phyloP scores from a whole-genome alignment of 768 basidiomycete genomes.

The Cubamyces sp. region DNA sequence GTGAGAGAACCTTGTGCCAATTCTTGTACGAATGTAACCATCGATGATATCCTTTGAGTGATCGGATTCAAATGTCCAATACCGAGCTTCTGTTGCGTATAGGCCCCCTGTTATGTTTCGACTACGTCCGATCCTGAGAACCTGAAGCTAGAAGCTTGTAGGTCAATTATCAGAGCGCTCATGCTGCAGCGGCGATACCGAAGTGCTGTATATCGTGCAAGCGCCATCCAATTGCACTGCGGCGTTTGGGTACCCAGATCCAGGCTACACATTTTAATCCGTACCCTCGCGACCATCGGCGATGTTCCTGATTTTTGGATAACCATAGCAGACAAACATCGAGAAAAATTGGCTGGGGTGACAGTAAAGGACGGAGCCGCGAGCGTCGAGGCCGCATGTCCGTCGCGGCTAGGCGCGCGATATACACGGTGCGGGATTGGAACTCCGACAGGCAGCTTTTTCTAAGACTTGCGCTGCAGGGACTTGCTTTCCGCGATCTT shows the following conservation, averaged over 20 bases:
- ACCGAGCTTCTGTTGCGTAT: too few relatives aligned
- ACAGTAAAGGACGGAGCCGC: neutral
- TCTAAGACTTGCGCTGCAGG: constrained; percentile 2
- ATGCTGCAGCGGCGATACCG: too few relatives aligned
- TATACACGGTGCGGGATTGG: constrained; percentile 15
- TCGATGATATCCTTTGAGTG: neutral
- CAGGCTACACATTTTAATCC: too few relatives aligned
- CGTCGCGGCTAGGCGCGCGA: constrained; percentile 14
- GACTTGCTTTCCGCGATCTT: constrained; percentile 16
- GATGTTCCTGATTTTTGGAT: too few relatives aligned
- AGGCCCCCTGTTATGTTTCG: too few relatives aligned
- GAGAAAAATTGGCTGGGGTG: neutral
- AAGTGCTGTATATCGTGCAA: too few relatives aligned
- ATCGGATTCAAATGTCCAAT: neutral
- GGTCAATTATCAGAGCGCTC: too few relatives aligned
- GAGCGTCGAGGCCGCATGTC: constrained; percentile 10
- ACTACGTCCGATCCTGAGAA: too few relatives aligned
- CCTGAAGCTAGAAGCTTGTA: too few relatives aligned
- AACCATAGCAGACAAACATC: neutral
- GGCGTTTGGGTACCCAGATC: too few relatives aligned
- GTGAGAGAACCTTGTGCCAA: neutral
- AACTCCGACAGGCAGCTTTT: constrained; percentile 25
- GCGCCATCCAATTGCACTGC: too few relatives aligned
- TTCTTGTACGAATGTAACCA: constrained; percentile 6
- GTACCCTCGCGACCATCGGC: too few relatives aligned